Percentiles rank a stretch among this genome's conserved stretches.
These are phyloP conservation scores for Lactarius trivialis DNA, from an alignment of 768 basidiomycete genomes.

Conservation along the genomic window DNA sequence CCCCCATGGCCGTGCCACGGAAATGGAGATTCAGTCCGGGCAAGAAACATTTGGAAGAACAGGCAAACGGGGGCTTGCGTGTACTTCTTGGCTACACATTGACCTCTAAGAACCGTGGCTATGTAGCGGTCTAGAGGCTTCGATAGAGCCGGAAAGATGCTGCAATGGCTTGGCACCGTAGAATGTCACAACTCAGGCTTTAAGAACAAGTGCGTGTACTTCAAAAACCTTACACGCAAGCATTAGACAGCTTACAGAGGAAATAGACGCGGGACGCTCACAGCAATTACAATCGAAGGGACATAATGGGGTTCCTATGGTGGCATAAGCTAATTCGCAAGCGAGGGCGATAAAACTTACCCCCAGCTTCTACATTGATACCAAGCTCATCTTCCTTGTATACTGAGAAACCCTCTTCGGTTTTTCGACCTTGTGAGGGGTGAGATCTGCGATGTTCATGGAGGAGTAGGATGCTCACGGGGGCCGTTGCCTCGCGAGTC, in stretches of 20 bases:
- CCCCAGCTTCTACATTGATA: constrained; percentile 61
- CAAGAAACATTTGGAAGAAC: constrained; percentile 14
- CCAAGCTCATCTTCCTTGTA: constrained; percentile 83
- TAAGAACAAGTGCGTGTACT: background rate
- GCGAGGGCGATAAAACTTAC: constrained; percentile 36
- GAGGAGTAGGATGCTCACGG: constrained; percentile 41
- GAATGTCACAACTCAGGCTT: background rate
- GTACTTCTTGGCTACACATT: constrained; percentile 27
- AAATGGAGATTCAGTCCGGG: constrained; percentile 9
- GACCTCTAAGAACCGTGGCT: constrained; percentile 28
- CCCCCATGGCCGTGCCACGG: constrained; percentile 2
- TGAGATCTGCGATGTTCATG: constrained; percentile 4
- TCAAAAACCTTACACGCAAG: constrained; percentile 23
- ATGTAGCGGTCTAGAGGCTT: constrained; percentile 27
- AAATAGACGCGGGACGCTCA: constrained; percentile 35
- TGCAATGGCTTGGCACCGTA: background rate
- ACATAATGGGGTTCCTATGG: constrained; percentile 70
- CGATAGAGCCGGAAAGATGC: constrained; percentile 27
- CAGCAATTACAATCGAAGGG: constrained; percentile 90
- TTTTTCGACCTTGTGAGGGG: constrained; percentile 55
- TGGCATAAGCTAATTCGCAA: constrained; percentile 21
- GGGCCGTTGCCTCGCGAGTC: constrained; percentile 71
- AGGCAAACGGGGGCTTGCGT: constrained; percentile 6
- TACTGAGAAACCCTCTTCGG: constrained; percentile 72
- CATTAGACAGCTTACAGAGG: background rate